Base-by-base conservation (phyloP, 768 basidiomycete genomes). In the Clathrus columnatus region DNA sequence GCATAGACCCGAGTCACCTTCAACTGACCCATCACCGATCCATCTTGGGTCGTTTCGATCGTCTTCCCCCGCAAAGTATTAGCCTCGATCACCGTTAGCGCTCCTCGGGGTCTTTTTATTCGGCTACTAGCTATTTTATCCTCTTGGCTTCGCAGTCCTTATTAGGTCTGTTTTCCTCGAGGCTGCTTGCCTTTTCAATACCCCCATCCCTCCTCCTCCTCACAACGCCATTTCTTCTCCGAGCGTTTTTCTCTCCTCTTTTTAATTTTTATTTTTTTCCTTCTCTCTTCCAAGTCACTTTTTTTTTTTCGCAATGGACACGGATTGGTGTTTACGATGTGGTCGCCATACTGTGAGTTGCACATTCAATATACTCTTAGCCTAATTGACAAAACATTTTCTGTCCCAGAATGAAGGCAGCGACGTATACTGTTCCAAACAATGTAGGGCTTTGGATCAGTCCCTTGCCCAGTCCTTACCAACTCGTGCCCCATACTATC, bases 241-340 rank as follows among this genome's bases (percentile, higher is more conserved):
- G 4, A 17, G 14, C 45, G 23, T 20, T 32, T 41, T 27, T 48
- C 24, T 21, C 27, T n/a, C 23, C 47, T 26, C 5, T 32, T 26
- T 17, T 4, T 11, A 10, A 24, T 48, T 48, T 48, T 24, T 18
- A 24, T 48, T 24, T 48, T 18, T 48, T 29, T 48, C 28, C 46
- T 29, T 14, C 17, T 14, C 18, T 24, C 11, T 29, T 24, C 46
- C 4, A 4, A 14, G 36, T n/a, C 36, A 4, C 36, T 32, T 16
- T 7, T 5, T 43, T 26, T 27, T 57, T 20, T 51, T 16, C 61
- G 67, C 69, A 62, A 80, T 84, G 76, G 84, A 85, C 68, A 75
- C 77, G 60, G 79, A 85, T 72, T 85, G 82, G 82, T 88, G 85
- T 66, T 72, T 87, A 61, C 72, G 74, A 54, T 88, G 85, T 73